Evolutionary conservation across 2,329 filamentous ascomycete species (phyloP), one percentile per base, ranked within the genome.

Genomic region (Zasmidium citrigriseum): DNA sequence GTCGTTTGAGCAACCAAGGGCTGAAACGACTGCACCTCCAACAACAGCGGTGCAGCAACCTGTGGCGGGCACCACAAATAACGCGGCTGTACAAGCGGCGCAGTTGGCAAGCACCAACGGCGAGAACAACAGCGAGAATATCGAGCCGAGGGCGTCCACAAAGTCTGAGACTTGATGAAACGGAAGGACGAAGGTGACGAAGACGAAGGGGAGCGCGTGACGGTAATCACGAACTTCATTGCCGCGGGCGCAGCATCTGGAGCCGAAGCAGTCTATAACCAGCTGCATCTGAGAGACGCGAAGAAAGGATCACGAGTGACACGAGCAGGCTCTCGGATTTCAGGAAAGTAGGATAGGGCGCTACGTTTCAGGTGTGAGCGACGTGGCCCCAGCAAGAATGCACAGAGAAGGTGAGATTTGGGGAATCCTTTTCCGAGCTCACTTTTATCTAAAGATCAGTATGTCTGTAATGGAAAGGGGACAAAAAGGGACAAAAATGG

Each of bases 1-100:
- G 48, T 66, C 63, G 4, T 52, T 66, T 34, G 66, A 68, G 48
- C 52, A 58, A 49, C 54, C 47, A 22, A 47, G 58, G 14, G 34
- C 18, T 29, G 24, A n/a, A 29, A 24, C 48, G n/a, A 34, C 48
- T 16, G 21, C 48, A 18, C 27, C 23, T 7, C 22, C 48, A 18
- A 34, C 48, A 34, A 29, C 48, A 29, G 48, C 18, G 29, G 48
- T 11, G 3, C 48, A 29, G 25, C 24, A 27, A 50, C 24, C 48
- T 34, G 48, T 34, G 18, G 48, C n/a, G 20, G 48, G 29, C 20
- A 11, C 48, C 29, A 21, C 48, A 41, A 41, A n/a, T 45, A 41
- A 10, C 9, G 46, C 27, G 21, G 23, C 46, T 14, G 22, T 51
- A 20, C 25, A 58, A 23, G 27, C 20, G 21, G 52, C 57, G 21